Evolutionary conservation across 2,329 filamentous ascomycete species (phyloP).

Genomic region (Xylariaceae sp.): DNA sequence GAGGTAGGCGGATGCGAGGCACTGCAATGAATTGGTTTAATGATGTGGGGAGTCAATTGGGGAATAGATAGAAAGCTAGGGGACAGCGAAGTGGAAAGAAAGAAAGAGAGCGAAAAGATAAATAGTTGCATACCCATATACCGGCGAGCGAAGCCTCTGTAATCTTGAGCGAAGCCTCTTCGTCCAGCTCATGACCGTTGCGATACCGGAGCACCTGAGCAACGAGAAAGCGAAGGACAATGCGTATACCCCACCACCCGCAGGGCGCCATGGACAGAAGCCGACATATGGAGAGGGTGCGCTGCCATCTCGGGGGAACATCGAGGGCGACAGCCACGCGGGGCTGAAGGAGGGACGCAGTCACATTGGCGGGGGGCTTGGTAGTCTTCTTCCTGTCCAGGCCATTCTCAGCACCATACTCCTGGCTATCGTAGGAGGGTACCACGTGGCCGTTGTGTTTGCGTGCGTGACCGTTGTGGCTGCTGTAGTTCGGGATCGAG

Average conservation of each 20-base stretch:
- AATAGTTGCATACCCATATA: conserved; percentile 15
- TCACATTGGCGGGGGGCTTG: conserved; percentile 18
- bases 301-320: conserved; percentile 66
- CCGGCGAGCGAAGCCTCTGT: conserved; percentile 37
- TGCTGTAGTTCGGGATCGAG: neutral
- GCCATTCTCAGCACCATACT: conserved; percentile 1
- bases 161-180: conserved; percentile 47
- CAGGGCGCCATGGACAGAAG: conserved; percentile 66
- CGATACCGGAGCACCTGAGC: conserved; percentile 44
- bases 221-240: conserved; percentile 61
- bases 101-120: too few relatives aligned
- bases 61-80: neutral
- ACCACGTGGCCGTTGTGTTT: too few relatives aligned
- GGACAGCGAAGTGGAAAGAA: neutral
- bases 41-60: too few relatives aligned
- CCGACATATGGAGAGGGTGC: conserved; percentile 67
- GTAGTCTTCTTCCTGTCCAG: neutral
- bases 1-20: conserved; percentile 69
- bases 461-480: too few relatives aligned
- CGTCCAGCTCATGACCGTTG: conserved; percentile 32
- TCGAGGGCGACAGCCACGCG: conserved; percentile 74
- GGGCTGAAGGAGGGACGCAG: conserved; percentile 57
- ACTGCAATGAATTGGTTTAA: conserved; percentile 53
- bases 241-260: conserved; percentile 65
- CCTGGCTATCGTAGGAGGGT: neutral